Evolutionary conservation across 176 grass and related monocot species (phyloP).

Genomic region (Avena eriantha): DNA sequence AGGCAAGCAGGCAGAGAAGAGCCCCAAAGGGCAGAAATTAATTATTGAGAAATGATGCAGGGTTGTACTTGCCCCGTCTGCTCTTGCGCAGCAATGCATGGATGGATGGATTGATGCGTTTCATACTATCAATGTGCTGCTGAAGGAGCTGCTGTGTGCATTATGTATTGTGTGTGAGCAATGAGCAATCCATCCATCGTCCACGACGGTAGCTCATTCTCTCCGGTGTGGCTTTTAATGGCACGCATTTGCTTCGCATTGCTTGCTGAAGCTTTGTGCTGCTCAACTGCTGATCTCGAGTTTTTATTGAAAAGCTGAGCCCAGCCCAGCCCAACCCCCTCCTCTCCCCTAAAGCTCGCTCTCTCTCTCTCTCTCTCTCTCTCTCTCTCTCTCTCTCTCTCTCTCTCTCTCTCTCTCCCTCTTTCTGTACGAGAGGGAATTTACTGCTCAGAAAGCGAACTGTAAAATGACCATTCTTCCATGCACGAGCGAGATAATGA

Average conservation of each 20-base stretch:
- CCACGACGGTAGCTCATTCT: background rate
- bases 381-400: background rate
- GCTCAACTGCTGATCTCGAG: slow-evolving; percentile 42
- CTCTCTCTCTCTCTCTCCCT: slow-evolving; percentile 3
- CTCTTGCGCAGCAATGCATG: slow-evolving; percentile 47
- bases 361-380: background rate
- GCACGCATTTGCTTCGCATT: slow-evolving; percentile 31
- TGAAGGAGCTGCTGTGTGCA: slow-evolving; percentile 1
- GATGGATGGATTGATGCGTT: background rate
- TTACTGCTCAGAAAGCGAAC: slow-evolving; percentile 45
- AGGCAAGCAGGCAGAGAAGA: slow-evolving; percentile 25
- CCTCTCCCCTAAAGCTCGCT: background rate
- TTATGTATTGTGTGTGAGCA: background rate
- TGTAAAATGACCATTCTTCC: slow-evolving; percentile 41
- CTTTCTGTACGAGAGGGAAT: slow-evolving; percentile 1
- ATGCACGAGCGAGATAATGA: slow-evolving; percentile 32
- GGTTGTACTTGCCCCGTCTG: slow-evolving; percentile 66
- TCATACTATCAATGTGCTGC: slow-evolving; percentile 44
- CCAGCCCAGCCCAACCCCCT: background rate
- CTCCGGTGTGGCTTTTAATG: slow-evolving; percentile 42
- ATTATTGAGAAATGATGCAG: slow-evolving; percentile 82
- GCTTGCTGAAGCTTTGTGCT: slow-evolving; percentile 33
- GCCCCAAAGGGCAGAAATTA: slow-evolving; percentile 51
- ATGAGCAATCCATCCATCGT: background rate
- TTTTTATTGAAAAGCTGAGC: slow-evolving; percentile 55